Evolutionary conservation across 768 basidiomycete species (phyloP).

Genomic region (Megacollybia marginata): DNA sequence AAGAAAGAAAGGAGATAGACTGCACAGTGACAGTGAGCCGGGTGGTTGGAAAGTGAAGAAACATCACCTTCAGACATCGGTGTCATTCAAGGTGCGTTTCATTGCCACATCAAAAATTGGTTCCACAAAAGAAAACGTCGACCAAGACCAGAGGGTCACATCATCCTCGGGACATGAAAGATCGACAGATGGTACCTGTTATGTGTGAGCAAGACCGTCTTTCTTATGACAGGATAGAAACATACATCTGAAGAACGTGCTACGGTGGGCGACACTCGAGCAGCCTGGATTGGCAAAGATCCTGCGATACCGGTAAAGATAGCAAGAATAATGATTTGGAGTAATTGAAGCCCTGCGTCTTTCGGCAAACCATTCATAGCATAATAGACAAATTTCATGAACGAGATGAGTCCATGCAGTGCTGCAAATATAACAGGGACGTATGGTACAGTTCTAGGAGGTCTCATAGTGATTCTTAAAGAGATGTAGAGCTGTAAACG

Average conservation of each 20-base stretch:
- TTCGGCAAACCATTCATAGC: constrained; percentile 10
- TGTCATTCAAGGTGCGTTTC: constrained; percentile 39
- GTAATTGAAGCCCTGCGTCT: too few species aligned
- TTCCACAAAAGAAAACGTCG: constrained; percentile 55
- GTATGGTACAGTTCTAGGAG: constrained; percentile 47
- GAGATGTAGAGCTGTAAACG: constrained; percentile 35
- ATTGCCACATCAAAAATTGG: constrained; percentile 50
- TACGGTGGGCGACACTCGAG: constrained; percentile 19
- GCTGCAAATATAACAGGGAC: constrained; percentile 35
- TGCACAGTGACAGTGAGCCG: constrained; percentile 47
- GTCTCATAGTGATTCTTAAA: constrained; percentile 28
- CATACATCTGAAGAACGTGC: constrained; percentile 23
- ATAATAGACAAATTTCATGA: constrained; percentile 28
- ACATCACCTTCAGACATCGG: constrained; percentile 5
- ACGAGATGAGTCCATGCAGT: constrained; percentile 25
- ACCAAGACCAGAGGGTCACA: constrained; percentile 60
- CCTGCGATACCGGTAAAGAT: too few species aligned
- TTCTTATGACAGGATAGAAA: constrained; percentile 1
- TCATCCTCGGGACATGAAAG: constrained; percentile 59
- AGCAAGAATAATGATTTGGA: too few species aligned
- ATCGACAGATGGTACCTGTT: constrained; percentile 40
- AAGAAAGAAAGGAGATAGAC: constrained; percentile 57
- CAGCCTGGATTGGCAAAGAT: too few species aligned
- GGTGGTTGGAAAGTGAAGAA: constrained; percentile 6
- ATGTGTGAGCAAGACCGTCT: not conserved